Conservation (phyloP, 2,329 filamentous ascomycete genomes). For the Botrytis fabae region DNA sequence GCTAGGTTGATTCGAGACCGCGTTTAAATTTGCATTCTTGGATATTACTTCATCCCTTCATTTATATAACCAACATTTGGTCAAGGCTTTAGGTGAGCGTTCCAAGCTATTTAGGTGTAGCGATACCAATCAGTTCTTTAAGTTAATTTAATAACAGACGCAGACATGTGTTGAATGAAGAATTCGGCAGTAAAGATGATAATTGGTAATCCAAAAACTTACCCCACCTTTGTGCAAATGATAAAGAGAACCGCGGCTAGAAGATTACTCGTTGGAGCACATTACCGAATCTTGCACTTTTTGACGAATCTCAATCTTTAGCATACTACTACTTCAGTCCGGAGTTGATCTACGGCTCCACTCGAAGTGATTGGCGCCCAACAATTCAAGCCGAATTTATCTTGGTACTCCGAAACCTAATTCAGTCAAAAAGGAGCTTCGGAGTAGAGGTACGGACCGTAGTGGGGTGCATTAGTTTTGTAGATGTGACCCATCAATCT, state of each 20-base stretch:
- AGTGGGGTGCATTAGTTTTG: slow-evolving; percentile 17
- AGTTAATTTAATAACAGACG: neutral
- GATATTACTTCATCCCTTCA: neutral
- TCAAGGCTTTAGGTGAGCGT: neutral
- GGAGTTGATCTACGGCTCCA: neutral
- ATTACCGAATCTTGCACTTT: neutral
- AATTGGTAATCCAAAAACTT: neutral
- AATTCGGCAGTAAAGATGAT: neutral
- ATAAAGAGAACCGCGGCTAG: neutral
- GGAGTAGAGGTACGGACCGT: slow-evolving; percentile 2
- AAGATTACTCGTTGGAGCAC: neutral
- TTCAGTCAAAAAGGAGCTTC: slow-evolving; percentile 10
- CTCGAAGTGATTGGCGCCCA: neutral
- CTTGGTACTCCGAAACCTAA: neutral
- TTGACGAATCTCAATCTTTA: slow-evolving; percentile 9
- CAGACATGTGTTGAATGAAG: neutral
- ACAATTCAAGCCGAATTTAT: neutral
- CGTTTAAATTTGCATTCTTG: neutral
- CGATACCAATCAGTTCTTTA: neutral
- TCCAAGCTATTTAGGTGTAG: slow-evolving; percentile 3
- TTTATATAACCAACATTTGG: neutral
- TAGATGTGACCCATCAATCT: slow-evolving; percentile 14
- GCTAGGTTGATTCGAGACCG: neutral
- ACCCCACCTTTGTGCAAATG: neutral
- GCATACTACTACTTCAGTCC: neutral